Percentiles rank a stretch among this genome's conserved stretches.
phyloP scores from a whole-genome alignment of 2,329 filamentous ascomycete genomes.

The Claviceps citrina region DNA sequence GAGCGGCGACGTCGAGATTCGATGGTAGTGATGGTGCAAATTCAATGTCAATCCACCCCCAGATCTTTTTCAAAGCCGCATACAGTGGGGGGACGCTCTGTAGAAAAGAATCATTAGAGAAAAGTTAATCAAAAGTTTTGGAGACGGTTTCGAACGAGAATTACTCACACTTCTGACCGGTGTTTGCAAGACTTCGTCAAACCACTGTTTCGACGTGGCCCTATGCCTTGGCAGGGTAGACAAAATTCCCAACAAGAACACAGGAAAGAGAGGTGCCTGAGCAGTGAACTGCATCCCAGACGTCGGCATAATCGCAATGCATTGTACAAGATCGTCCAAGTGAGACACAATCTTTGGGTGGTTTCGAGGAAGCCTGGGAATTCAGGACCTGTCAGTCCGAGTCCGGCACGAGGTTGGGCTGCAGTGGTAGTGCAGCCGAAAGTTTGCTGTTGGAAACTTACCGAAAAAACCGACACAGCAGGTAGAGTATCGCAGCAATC shows the following conservation, averaged over 20 bases:
- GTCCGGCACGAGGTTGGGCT: constrained; percentile 1
- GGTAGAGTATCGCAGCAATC: constrained; percentile 23
- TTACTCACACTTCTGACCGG: constrained; percentile 26
- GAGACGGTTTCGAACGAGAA: too few relatives aligned
- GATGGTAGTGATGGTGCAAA: constrained; percentile 9
- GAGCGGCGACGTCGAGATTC: constrained; percentile 9
- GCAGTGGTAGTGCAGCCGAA: background rate
- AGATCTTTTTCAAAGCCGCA: constrained; percentile 18
- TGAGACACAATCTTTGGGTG: constrained; percentile 20
- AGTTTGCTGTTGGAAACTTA: constrained; percentile 7
- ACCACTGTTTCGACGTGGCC: constrained; percentile 19
- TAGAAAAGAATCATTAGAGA: background rate
- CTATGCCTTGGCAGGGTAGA: constrained; percentile 16
- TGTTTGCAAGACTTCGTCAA: constrained; percentile 20
- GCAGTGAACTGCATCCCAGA: constrained; percentile 25
- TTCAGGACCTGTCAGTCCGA: background rate
- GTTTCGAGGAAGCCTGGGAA: constrained; percentile 21
- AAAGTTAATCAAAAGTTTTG: background rate
- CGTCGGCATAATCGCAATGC: constrained; percentile 26
- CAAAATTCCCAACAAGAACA: constrained; percentile 25
- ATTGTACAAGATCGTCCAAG: constrained; percentile 19
- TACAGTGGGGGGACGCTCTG: constrained; percentile 27
- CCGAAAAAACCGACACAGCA: constrained; percentile 24
- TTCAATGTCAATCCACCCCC: constrained; percentile 20
- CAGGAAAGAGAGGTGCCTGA: constrained; percentile 26